Conservation (phyloP, 495 filamentous ascomycete genomes). For the Hapsidospora chrysogenum region DNA sequence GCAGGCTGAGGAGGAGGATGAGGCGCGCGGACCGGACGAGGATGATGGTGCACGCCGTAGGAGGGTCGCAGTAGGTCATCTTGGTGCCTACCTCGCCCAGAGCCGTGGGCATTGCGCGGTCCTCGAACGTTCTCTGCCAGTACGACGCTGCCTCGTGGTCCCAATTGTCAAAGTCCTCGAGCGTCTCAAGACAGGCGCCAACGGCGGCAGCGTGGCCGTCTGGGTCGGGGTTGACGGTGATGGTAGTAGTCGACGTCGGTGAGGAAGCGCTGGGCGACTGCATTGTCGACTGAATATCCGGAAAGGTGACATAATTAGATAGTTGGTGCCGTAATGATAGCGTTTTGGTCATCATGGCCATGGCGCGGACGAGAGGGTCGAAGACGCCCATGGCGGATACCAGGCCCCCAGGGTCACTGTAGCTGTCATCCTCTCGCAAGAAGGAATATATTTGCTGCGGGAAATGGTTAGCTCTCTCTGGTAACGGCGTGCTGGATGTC, state of each 20-base stretch:
- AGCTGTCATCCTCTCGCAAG: slow-evolving; percentile 5
- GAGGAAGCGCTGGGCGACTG: no score
- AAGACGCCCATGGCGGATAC: not conserved
- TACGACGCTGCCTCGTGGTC: slow-evolving; percentile 9
- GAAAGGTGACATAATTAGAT: not conserved
- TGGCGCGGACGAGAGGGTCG: slow-evolving; percentile 5
- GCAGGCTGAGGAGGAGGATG: slow-evolving; percentile 10
- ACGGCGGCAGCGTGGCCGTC: slow-evolving; percentile 3
- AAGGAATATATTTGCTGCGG: slow-evolving; percentile 6
- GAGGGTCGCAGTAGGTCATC: slow-evolving; percentile 6
- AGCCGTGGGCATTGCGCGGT: slow-evolving; percentile 7
- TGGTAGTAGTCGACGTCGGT: no score
- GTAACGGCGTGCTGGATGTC: no score
- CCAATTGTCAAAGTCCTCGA: slow-evolving; percentile 10
- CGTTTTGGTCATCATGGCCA: slow-evolving; percentile 6
- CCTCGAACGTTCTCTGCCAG: slow-evolving; percentile 8
- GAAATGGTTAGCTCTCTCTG: no score
- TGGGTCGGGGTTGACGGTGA: slow-evolving; percentile 1
- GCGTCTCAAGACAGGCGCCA: slow-evolving; percentile 7
- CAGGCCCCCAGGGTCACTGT: slow-evolving; percentile 6
- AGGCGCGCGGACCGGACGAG: slow-evolving; percentile 8
- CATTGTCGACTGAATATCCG: not conserved
- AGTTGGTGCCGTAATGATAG: slow-evolving; percentile 5
- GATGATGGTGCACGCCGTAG: slow-evolving; percentile 12
- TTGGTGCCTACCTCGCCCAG: slow-evolving; percentile 6